Evolutionary conservation across 169 alveolate species (phyloP), one percentile per base, ranked within the genome.

Genomic region (Cystoisospora suis): DNA sequence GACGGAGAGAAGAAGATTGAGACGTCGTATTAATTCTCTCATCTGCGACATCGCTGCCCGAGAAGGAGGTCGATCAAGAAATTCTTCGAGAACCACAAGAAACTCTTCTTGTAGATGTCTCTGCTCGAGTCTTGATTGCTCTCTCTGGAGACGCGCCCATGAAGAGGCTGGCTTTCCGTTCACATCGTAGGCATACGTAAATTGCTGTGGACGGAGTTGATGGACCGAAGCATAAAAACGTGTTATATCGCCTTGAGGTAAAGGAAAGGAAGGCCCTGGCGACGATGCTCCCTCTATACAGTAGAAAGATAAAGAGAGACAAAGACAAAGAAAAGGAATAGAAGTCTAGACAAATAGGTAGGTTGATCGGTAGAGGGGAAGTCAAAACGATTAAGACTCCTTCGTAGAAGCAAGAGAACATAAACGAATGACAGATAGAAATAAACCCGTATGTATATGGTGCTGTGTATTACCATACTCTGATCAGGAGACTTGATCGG

Each of bases 71-170:
- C 72, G 77, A 38, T 69, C 49, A 20, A 47, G 53, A 17, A 88
- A 36, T 3, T 88, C 88, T n/a, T 88, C 88, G 27, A 88, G 88
- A 29, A 75, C 77, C 34, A 88, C 88, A 45, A 88, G 65, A n/a
- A 88, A 70, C n/a, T 77, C 88, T 9, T 81, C 49, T 72, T 88
- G 92, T 9, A 88, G 40, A 79, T 75, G 81, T n/a, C 36, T 40
- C 34, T 88, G 81, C 81, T 88, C 92, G 44, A 88, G 40, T 34
- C 59, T n/a, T 29, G 45, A 44, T 42, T 88, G 92, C 49, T 75
- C 92, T 3, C 81, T 44, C 5, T 44, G 75, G 34, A 40, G 44
- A 0, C 56, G 83, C 27, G 65, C 40, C 65, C 87, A 72, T 27
- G 58, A 15, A 36, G 56, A 44, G 80, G 46, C 0, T 36, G 27